A percentile compares a stretch with the other conserved stretches of the same genome.
Conservation (phyloP, 345 rosid species). For the Punica granatum region DNA sequence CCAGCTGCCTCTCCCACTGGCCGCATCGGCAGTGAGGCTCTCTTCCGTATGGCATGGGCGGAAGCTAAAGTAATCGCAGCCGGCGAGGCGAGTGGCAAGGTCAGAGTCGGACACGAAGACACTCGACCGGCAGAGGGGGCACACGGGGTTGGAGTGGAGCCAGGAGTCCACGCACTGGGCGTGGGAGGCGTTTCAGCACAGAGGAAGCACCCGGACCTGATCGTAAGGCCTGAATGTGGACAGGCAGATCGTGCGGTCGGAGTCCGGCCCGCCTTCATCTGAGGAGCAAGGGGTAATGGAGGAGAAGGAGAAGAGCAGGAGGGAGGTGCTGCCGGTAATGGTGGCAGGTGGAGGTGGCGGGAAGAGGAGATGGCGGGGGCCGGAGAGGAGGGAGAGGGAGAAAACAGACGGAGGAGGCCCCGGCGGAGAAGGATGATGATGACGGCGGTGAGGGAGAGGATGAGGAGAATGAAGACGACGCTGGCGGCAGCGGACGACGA, state of each 20-base stretch:
- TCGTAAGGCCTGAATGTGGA: slow-evolving; percentile 64
- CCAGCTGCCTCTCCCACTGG: slow-evolving; percentile 62
- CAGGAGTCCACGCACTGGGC: slow-evolving; percentile 70
- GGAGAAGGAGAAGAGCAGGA: slow-evolving; percentile 65
- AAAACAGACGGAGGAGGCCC: no score
- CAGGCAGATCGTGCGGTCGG: slow-evolving; percentile 84
- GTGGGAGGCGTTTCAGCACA: slow-evolving; percentile 88
- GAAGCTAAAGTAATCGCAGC: no score
- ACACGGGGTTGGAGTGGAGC: slow-evolving; percentile 62
- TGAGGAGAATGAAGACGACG: no score
- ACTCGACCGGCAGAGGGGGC: slow-evolving; percentile 86
- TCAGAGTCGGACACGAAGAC: slow-evolving; percentile 54
- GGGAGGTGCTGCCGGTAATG: slow-evolving; percentile 51
- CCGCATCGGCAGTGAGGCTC: slow-evolving; percentile 48
- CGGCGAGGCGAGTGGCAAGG: slow-evolving; percentile 28
- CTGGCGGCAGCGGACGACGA: no score
- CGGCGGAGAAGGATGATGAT: no score
- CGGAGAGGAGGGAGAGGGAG: slow-evolving; percentile 47
- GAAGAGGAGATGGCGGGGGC: slow-evolving; percentile 29
- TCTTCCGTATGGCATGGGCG: slow-evolving; percentile 23
- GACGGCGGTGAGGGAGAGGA: no score
- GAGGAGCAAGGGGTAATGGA: slow-evolving; percentile 58
- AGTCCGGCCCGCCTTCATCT: slow-evolving; percentile 43
- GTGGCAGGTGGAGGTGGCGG: slow-evolving; percentile 4
- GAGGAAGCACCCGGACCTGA: slow-evolving; percentile 74